Conservation (phyloP, 345 rosid genomes). For the Anacardium occidentale region DNA sequence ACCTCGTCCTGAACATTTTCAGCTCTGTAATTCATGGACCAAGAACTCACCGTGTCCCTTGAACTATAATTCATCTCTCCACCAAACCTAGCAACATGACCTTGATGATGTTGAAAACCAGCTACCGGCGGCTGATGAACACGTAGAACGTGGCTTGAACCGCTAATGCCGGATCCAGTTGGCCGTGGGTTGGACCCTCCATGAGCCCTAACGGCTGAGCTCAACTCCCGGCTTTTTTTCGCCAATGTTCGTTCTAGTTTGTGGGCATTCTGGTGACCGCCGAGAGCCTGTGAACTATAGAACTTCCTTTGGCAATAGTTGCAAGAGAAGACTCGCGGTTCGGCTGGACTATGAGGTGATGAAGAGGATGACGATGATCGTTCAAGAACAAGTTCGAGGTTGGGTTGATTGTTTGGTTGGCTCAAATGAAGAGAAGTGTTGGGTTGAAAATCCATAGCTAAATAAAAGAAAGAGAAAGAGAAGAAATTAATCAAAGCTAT, state of each 20-base stretch:
- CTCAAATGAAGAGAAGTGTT: conserved; percentile 68
- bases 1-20: conserved; percentile 60
- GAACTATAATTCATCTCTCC: conserved; percentile 35
- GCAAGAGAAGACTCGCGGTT: conserved; percentile 75
- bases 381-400: conserved; percentile 63
- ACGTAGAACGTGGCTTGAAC: conserved; percentile 18
- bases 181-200: conserved; percentile 28
- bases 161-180: conserved; percentile 15
- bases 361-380: conserved; percentile 51
- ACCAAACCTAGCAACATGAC: conserved; percentile 31
- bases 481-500: not conserved
- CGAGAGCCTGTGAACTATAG: conserved; percentile 97
- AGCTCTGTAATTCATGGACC: conserved; percentile 37
- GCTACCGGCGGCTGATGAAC: conserved; percentile 24
- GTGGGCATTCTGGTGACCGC: conserved; percentile 98
- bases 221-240: conserved; percentile 69
- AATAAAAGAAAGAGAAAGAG: not conserved
- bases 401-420: conserved; percentile 48
- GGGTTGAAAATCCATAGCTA: conserved; percentile 61
- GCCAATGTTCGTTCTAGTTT: conserved; percentile 90
- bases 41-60: conserved; percentile 20
- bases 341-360: conserved; percentile 45
- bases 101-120: conserved; percentile 35
- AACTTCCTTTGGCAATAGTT: conserved; percentile 93
- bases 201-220: conserved; percentile 29